Percentiles rank a stretch among this genome's conserved stretches.
Evolutionary conservation across 192 early-diverging fungal genomes (phyloP).

Genomic region (Backusella luteola): DNA sequence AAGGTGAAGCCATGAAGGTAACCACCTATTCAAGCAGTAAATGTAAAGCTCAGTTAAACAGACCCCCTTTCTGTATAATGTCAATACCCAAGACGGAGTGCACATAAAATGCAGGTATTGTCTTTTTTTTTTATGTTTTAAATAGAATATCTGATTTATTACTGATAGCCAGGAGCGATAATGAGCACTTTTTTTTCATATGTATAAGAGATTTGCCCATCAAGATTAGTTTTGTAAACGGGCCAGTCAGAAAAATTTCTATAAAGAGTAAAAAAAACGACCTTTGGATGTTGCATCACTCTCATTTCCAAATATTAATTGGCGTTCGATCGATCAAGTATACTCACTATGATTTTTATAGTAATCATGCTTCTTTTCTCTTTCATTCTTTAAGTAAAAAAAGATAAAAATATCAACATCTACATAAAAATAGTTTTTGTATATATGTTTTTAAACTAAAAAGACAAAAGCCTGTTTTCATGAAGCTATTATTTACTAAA

Average conservation of each 20-base stretch:
- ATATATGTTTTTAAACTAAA: not conserved
- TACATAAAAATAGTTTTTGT: no score
- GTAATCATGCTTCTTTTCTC: not conserved
- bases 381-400: not conserved
- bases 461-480: not conserved
- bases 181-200: not conserved
- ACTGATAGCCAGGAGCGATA: not conserved
- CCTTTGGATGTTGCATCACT: not conserved
- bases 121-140: not conserved
- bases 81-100: not conserved
- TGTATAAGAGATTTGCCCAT: not conserved
- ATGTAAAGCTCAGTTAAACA: not conserved
- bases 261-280: not conserved
- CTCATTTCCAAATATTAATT: not conserved
- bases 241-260: not conserved
- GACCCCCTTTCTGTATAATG: not conserved
- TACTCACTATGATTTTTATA: not conserved
- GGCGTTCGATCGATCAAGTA: not conserved
- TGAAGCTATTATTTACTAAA: not conserved
- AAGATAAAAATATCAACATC: not conserved
- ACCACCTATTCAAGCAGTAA: not conserved
- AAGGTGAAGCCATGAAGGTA: not conserved
- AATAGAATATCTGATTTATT: not conserved
- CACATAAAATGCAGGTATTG: not conserved
- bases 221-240: not conserved